Evolutionary conservation across 1,284 basidiomycete species (phyloP), one percentile per base, ranked within the genome.

Genomic region (Leccinum pallidistipes): DNA sequence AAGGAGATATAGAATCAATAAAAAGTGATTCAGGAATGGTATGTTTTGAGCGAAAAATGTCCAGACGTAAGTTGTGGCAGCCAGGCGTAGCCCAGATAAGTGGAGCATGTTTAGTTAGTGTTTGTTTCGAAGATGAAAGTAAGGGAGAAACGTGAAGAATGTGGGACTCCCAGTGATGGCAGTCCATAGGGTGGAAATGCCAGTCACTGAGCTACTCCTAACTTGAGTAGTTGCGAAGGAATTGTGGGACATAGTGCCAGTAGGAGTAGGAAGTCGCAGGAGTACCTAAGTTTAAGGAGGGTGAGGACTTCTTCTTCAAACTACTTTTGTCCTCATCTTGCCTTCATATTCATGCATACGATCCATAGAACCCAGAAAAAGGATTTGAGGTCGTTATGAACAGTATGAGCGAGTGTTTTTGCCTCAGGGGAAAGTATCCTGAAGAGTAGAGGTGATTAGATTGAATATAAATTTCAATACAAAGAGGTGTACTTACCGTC

Each of bases 301-400:
- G n/a, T 12, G n/a, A 18, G 21, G 6, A 24, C 21, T 24, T 27
- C 24, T 49, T 24, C 11, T 12, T 49, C 18, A 5, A n/a, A n/a
- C n/a, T n/a, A n/a, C n/a, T 49, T 24, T 11, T 21, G 10, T 18
- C 21, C 1, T 55, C 1, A 29, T 55, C 55, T 43, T 55, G 29
- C 40, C 40, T 36, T n/a, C 21, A 27, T 38, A 16, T 57, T 57
- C 16, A 57, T 3, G 10, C 34, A 50, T 7, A 38, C 18, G 1
- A 52, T 29, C 56, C 49, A 57, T 10, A 57, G 8, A 2, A 52
- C 24, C 49, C 36, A 57, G n/a, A 53, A 40, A n/a, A 57, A 52
- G 1, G 27, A 57, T 53, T 57, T 12, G 3, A 57, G 45, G 21
- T 57, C 12, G 2, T 57, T 8, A 8, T 24, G 11, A 50, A 16